Conservation (phyloP, 331 rosid genomes). For the Acacia pycnantha region DNA sequence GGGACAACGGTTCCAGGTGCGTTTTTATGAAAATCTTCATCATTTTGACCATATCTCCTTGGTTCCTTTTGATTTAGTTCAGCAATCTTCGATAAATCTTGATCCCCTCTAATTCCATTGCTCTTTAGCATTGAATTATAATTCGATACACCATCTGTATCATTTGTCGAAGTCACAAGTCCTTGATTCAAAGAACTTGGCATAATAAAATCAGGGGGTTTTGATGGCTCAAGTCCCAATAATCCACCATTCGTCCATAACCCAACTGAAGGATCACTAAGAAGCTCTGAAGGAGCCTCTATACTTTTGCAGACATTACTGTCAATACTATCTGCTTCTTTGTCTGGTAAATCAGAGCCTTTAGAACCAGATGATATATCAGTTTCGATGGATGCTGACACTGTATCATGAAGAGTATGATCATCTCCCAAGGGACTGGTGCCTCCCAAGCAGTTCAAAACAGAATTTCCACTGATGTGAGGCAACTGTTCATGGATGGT, state of each 20-base stretch:
- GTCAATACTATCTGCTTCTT: slow-evolving; percentile 34
- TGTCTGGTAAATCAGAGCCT: slow-evolving; percentile 33
- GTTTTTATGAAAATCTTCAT: slow-evolving; percentile 28
- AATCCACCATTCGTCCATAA: slow-evolving; percentile 98
- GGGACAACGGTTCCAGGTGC: slow-evolving; percentile 45
- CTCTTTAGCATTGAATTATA: slow-evolving; percentile 35
- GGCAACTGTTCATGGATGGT: slow-evolving; percentile 36
- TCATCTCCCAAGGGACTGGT: slow-evolving; percentile 14
- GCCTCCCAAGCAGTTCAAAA: slow-evolving; percentile 38
- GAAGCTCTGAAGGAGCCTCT: slow-evolving; percentile 41
- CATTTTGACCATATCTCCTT: slow-evolving; percentile 33
- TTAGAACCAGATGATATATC: slow-evolving; percentile 35
- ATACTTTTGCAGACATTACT: slow-evolving; percentile 38
- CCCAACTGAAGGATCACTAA: slow-evolving; percentile 50
- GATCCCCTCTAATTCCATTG: slow-evolving; percentile 33
- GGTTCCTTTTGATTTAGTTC: slow-evolving; percentile 34
- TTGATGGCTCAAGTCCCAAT: slow-evolving; percentile 93
- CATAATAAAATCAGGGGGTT: slow-evolving; percentile 76
- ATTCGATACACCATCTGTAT: slow-evolving; percentile 26
- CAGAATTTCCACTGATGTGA: slow-evolving; percentile 27
- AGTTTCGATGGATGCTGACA: slow-evolving; percentile 35
- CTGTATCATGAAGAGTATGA: slow-evolving; percentile 26
- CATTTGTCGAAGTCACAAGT: slow-evolving; percentile 34
- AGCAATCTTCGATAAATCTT: slow-evolving; percentile 35
- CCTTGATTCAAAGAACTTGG: slow-evolving; percentile 48